A percentile compares a stretch with the other conserved stretches of the same genome.
phyloP scores from a whole-genome alignment of 352 stramenopile genomes.

The Peronosclerospora sorghi region DNA sequence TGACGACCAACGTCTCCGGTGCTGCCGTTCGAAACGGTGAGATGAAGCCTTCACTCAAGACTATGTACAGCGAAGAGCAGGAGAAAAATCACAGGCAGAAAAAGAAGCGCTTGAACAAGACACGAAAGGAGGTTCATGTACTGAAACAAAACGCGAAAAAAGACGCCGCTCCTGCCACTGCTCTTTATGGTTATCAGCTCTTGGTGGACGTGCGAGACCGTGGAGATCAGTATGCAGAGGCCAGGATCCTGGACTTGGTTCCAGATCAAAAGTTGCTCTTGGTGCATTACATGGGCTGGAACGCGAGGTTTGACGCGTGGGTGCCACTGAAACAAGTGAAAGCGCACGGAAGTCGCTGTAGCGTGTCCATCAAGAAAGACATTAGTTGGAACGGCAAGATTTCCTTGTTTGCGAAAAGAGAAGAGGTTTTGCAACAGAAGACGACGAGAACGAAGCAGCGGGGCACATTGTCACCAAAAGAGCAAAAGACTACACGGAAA shows the following conservation, averaged over 20 bases:
- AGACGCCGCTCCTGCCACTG: not conserved
- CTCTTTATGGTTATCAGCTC: conserved; percentile 27
- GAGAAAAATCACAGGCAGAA: conserved; percentile 10
- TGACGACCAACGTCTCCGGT: conserved; percentile 2
- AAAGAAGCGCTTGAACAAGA: conserved; percentile 25
- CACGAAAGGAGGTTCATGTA: conserved; percentile 8
- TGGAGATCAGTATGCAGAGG: conserved; percentile 46
- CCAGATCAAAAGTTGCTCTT: conserved; percentile 23
- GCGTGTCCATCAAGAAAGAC: conserved; percentile 15
- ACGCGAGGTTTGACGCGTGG: conserved; percentile 61
- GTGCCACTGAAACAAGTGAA: conserved; percentile 28
- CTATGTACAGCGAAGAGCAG: conserved; percentile 8
- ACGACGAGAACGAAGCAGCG: conserved; percentile 5
- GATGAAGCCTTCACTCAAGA: not conserved
- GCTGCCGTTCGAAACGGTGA: not conserved
- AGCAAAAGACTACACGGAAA: conserved; percentile 7
- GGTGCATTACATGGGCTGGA: conserved; percentile 74
- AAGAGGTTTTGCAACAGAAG: conserved; percentile 4
- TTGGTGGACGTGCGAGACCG: conserved; percentile 51
- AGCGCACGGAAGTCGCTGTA: conserved; percentile 34
- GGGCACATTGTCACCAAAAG: conserved; percentile 2
- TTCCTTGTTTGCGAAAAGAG: conserved; percentile 24
- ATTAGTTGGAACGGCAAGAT: conserved; percentile 43
- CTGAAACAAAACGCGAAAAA: not conserved
- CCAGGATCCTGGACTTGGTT: conserved; percentile 44